phyloP scores from a whole-genome alignment of 345 rosid species.

The Sonneratia caseolaris region DNA sequence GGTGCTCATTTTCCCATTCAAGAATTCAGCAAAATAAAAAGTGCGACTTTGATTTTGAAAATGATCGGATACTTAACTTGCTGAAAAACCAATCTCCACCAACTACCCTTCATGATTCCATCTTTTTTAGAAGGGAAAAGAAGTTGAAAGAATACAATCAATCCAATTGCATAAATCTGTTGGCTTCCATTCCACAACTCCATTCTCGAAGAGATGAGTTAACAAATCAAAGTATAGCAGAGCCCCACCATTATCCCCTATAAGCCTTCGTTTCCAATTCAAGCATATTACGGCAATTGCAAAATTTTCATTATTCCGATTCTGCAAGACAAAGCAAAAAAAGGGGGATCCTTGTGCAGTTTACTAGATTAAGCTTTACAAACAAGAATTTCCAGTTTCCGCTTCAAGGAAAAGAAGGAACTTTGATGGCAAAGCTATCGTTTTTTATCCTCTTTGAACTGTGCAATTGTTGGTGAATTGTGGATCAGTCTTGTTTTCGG shows the following conservation, averaged over 20 bases:
- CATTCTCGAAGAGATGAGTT: background rate
- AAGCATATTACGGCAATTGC: conserved; percentile 22
- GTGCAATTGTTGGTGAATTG: background rate
- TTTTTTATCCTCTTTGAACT: background rate
- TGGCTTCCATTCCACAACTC: background rate
- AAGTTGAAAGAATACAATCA: background rate
- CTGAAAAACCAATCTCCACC: conserved; percentile 1
- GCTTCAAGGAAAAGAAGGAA: background rate
- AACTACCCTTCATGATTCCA: background rate
- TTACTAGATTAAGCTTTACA: conserved; percentile 12
- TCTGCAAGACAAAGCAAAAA: conserved; percentile 52
- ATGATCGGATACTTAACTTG: conserved; percentile 5
- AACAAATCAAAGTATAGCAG: background rate
- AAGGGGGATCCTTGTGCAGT: background rate
- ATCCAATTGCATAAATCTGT: background rate
- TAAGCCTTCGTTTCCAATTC: conserved; percentile 38
- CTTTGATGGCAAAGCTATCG: background rate
- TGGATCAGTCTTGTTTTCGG: background rate
- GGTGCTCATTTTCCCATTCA: too few species aligned
- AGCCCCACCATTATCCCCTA: conserved; percentile 7
- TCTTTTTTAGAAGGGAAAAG: background rate
- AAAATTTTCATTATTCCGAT: conserved; percentile 8
- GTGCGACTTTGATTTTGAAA: background rate
- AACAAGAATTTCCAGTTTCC: conserved; percentile 3
- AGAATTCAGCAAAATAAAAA: background rate